Percentiles rank a stretch among this genome's conserved stretches.
Evolutionary conservation across 805 yeast species (phyloP).

Genomic region (Millerozyma miso): DNA sequence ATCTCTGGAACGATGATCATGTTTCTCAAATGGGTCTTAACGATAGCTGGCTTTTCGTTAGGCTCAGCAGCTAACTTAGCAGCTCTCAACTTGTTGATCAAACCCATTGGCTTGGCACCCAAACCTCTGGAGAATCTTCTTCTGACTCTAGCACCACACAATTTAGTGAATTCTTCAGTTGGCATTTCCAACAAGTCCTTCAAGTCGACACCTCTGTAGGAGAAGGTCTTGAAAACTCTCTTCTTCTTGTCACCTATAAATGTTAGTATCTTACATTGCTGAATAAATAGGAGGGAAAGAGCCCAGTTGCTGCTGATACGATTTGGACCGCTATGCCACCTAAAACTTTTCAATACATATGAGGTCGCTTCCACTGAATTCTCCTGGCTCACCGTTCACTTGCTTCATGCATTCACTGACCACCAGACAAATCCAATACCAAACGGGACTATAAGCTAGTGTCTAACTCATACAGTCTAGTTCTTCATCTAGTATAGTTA

Average conservation of each 20-base stretch:
- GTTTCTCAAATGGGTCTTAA: slow-evolving; percentile 99
- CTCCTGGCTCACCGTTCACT: too few species aligned
- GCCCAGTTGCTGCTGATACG: background rate
- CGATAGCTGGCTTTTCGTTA: slow-evolving; percentile 95
- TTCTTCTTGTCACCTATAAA: slow-evolving; percentile 62
- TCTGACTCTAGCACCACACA: slow-evolving; percentile 98
- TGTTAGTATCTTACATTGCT: slow-evolving; percentile 13
- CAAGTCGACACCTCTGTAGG: slow-evolving; percentile 98
- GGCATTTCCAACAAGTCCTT: slow-evolving; percentile 88
- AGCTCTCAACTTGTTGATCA: slow-evolving; percentile 95
- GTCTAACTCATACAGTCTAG: too few species aligned
- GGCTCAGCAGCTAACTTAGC: slow-evolving; percentile 87
- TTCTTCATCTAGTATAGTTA: too few species aligned
- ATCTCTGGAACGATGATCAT: slow-evolving; percentile 98
- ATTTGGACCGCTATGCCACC: background rate
- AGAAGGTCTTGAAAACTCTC: slow-evolving; percentile 93
- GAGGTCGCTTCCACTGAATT: background rate
- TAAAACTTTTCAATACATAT: too few species aligned
- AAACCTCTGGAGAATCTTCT: slow-evolving; percentile 99
- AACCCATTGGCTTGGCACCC: slow-evolving; percentile 90
- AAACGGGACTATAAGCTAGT: too few species aligned
- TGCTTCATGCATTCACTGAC: too few species aligned
- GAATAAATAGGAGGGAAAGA: background rate
- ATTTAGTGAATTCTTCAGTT: slow-evolving; percentile 94
- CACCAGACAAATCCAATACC: too few species aligned